A percentile compares a stretch with the other conserved stretches of the same genome.
Evolutionary conservation across 345 rosid species (phyloP).

Genomic region (Salix brachista): DNA sequence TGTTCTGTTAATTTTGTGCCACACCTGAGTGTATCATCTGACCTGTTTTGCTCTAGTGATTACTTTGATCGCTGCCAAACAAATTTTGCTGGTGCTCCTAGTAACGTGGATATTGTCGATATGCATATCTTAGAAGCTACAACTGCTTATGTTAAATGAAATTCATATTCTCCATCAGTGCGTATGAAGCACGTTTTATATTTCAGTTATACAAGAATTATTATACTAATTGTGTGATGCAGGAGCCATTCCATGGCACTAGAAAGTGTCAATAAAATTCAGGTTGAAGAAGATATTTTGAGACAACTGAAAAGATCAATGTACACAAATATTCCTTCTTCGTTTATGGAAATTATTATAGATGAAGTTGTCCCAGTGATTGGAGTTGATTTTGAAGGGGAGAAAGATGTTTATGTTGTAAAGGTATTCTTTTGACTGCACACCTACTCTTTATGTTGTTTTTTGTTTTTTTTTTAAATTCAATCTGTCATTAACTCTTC

Average conservation of each 20-base stretch:
- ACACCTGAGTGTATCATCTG: too few relatives aligned
- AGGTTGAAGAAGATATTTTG: conserved; percentile 24
- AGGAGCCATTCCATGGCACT: neutral
- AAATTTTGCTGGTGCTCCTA: too few relatives aligned
- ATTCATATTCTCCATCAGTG: too few relatives aligned
- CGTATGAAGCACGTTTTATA: too few relatives aligned
- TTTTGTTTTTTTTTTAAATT: neutral
- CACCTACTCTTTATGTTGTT: neutral
- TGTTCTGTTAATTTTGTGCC: too few relatives aligned
- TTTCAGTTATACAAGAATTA: too few relatives aligned
- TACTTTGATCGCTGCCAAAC: too few relatives aligned
- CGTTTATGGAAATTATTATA: conserved; percentile 30
- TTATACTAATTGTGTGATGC: too few relatives aligned
- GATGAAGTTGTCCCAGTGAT: conserved; percentile 35
- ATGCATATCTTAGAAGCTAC: too few relatives aligned
- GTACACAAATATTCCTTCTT: conserved; percentile 40
- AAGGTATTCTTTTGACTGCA: conserved; percentile 32
- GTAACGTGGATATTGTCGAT: too few relatives aligned
- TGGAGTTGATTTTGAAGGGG: conserved; percentile 29
- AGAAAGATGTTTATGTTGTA: conserved; percentile 49
- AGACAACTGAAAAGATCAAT: conserved; percentile 29
- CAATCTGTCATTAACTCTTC: conserved; percentile 10
- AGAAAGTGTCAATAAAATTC: conserved; percentile 18
- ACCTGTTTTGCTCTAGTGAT: too few relatives aligned
- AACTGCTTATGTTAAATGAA: too few relatives aligned